A percentile compares a stretch with the other conserved stretches of the same genome.
phyloP scores from a whole-genome alignment of 257 asterid species.

The Fraxinus americana region DNA sequence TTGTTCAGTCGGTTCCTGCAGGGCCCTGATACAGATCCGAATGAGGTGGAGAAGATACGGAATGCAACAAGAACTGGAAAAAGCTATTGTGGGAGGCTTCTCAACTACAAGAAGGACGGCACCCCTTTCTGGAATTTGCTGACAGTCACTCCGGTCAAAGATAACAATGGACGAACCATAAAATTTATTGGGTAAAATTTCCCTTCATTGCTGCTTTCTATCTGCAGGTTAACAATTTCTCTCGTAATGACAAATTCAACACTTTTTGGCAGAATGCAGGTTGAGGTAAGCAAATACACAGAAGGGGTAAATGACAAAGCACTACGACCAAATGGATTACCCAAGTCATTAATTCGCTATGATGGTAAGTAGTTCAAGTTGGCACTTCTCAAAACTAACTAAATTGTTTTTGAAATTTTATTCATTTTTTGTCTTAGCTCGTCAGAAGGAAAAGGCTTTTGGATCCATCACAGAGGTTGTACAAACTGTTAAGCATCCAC shows the following conservation, averaged over 20 bases:
- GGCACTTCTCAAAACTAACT: slow-evolving; percentile 19
- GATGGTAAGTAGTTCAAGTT: slow-evolving; percentile 54
- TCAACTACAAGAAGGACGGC: slow-evolving; percentile 94
- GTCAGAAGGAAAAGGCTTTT: slow-evolving; percentile 92
- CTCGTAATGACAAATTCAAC: slow-evolving; percentile 17
- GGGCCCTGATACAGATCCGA: slow-evolving; percentile 86
- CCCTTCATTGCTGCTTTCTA: background rate
- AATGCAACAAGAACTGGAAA: slow-evolving; percentile 64
- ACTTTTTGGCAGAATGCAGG: slow-evolving; percentile 85
- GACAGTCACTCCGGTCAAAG: slow-evolving; percentile 90
- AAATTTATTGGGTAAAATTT: slow-evolving; percentile 85
- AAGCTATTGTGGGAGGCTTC: slow-evolving; percentile 94
- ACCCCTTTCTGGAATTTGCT: slow-evolving; percentile 95
- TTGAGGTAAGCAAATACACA: slow-evolving; percentile 98
- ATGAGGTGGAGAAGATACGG: slow-evolving; percentile 81
- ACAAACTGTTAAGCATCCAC: slow-evolving; percentile 81
- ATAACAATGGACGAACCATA: slow-evolving; percentile 75
- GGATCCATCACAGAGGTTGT: slow-evolving; percentile 86
- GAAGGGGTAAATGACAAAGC: slow-evolving; percentile 84
- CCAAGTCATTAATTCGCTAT: slow-evolving; percentile 90
- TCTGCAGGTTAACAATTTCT: background rate
- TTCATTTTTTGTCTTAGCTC: slow-evolving; percentile 56
- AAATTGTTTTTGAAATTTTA: slow-evolving; percentile 24
- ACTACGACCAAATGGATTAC: slow-evolving; percentile 89
- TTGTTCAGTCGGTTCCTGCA: slow-evolving; percentile 92